Conservation (phyloP, 257 asterid species). For the Leonotis leonurus region DNA sequence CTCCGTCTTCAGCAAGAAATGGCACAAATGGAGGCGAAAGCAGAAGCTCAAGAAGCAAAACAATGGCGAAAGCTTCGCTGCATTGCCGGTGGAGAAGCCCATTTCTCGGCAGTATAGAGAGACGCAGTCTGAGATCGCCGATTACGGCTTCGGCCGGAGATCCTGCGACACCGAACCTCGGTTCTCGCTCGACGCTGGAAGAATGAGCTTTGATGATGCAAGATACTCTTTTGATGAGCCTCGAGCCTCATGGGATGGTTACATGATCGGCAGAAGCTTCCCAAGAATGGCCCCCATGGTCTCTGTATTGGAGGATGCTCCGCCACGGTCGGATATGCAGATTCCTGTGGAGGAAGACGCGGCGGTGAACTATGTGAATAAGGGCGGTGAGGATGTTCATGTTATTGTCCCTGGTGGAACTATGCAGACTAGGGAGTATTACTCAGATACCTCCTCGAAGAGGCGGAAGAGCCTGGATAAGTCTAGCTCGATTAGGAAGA, state of each 20-base stretch:
- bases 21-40: constrained; percentile 89
- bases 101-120: constrained; percentile 70
- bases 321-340: constrained; percentile 50
- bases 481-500: constrained; percentile 74
- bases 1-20: constrained; percentile 91
- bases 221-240: constrained; percentile 89
- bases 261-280: constrained; percentile 56
- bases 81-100: constrained; percentile 79
- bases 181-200: constrained; percentile 82
- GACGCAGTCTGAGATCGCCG: constrained; percentile 92
- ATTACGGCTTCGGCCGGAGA: constrained; percentile 84
- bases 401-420: constrained; percentile 98
- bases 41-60: constrained; percentile 73
- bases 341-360: constrained; percentile 65
- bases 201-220: constrained; percentile 82
- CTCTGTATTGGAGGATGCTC: constrained; percentile 80
- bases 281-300: constrained; percentile 75
- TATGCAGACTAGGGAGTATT: constrained; percentile 73
- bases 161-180: constrained; percentile 92
- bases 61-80: constrained; percentile 37
- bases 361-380: constrained; percentile 12
- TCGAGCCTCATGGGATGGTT: constrained; percentile 91
- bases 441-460: constrained; percentile 72
- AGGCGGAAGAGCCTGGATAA: constrained; percentile 95
- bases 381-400: constrained; percentile 34